Evolutionary conservation across 176 grass and related monocot species (phyloP).

Genomic region (Carex parvula): DNA sequence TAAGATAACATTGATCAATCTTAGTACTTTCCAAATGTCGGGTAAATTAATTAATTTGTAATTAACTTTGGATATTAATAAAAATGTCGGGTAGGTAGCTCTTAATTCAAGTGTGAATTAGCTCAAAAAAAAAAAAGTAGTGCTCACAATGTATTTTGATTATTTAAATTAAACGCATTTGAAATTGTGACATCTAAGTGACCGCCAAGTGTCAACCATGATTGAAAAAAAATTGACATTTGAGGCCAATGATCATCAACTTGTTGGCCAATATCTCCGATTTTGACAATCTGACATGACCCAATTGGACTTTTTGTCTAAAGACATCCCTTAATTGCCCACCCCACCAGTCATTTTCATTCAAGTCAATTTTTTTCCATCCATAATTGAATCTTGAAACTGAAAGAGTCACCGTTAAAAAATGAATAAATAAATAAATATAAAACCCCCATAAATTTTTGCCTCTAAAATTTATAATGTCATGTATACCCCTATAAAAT

Average conservation of each 20-base stretch:
- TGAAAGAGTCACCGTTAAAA: background rate
- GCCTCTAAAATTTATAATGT: no score
- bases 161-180: background rate
- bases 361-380: background rate
- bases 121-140: no score
- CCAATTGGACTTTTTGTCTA: background rate
- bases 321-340: background rate
- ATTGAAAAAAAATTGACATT: background rate
- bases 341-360: background rate
- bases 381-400: background rate
- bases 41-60: no score
- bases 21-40: no score
- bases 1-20: no score
- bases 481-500: no score
- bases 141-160: background rate
- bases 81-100: no score
- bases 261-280: background rate
- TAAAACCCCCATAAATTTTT: no score
- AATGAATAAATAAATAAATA: background rate
- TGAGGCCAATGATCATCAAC: no score
- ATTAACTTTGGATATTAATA: no score
- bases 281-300: background rate
- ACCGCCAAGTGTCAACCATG: no score
- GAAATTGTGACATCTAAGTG: background rate
- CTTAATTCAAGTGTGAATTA: no score